These are phyloP conservation scores for Candida germanica DNA, from an alignment of 805 yeast genomes.

Conservation along the genomic window DNA sequence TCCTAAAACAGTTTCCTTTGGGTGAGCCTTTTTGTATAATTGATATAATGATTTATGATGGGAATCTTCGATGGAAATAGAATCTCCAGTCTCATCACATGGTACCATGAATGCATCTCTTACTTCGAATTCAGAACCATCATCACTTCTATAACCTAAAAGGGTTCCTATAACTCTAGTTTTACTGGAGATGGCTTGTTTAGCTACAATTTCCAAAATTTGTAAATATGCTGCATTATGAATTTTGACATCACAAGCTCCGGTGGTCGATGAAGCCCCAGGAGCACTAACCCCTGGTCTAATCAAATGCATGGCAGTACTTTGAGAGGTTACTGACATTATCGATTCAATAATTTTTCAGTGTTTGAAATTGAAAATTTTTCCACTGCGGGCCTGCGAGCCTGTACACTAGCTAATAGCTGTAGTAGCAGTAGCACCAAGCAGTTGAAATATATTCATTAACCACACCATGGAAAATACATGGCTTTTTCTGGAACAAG, in stretches of 20 bases:
- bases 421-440: no score
- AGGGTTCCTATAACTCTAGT: constrained; percentile 77
- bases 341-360: constrained; percentile 2
- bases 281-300: constrained; percentile 51
- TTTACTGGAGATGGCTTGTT: constrained; percentile 38
- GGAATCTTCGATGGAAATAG: constrained; percentile 73
- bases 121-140: constrained; percentile 71
- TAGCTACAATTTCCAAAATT: constrained; percentile 68
- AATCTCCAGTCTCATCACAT: constrained; percentile 68
- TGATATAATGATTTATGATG: constrained; percentile 69
- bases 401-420: no score
- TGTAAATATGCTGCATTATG: constrained; percentile 73
- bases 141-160: constrained; percentile 78
- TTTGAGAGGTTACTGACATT: constrained; percentile 19
- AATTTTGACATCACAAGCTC: constrained; percentile 54
- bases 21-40: constrained; percentile 72
- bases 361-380: not conserved
- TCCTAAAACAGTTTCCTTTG: constrained; percentile 75
- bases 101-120: constrained; percentile 80
- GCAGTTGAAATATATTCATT: no score
- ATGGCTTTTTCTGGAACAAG: constrained; percentile 39
- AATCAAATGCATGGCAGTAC: constrained; percentile 42
- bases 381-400: not conserved
- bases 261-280: constrained; percentile 40
- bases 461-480: no score